Percentiles rank a stretch among this genome's conserved stretches.
Conservation (phyloP, 129 eudicot genomes). For the Artemisia annua region DNA sequence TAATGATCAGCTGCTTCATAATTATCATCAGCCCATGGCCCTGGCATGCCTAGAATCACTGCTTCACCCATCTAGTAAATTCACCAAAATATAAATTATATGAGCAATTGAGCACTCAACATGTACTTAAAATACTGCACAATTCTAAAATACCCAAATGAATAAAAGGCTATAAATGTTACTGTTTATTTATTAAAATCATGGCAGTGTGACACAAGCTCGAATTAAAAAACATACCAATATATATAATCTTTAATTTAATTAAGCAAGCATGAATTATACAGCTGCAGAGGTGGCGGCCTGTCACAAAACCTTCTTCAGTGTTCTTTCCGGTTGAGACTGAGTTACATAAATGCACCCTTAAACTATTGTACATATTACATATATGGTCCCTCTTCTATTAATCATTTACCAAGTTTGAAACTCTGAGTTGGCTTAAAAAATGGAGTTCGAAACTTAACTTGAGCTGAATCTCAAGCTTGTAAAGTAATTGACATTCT, state of each 20-base stretch:
- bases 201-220: too few species aligned
- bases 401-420: too few species aligned
- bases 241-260: not conserved
- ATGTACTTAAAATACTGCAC: not conserved
- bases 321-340: not conserved
- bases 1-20: conserved; percentile 75
- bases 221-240: too few species aligned
- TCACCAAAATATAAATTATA: not conserved
- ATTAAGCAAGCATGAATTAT: too few species aligned
- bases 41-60: conserved; percentile 87
- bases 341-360: conserved; percentile 3
- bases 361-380: conserved; percentile 2
- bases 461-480: too few species aligned
- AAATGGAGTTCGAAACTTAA: too few species aligned
- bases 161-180: too few species aligned
- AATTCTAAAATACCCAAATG: not conserved
- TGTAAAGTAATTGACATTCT: too few species aligned
- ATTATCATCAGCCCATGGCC: conserved; percentile 87
- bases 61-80: conserved; percentile 55
- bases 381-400: not conserved
- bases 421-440: too few species aligned
- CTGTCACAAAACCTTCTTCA: not conserved
- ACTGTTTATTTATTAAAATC: too few species aligned
- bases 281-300: conserved; percentile 12
- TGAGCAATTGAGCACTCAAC: not conserved